Evolutionary conservation across 2,329 filamentous ascomycete species (phyloP).

Genomic region (Rhexocercosporidium sp.): DNA sequence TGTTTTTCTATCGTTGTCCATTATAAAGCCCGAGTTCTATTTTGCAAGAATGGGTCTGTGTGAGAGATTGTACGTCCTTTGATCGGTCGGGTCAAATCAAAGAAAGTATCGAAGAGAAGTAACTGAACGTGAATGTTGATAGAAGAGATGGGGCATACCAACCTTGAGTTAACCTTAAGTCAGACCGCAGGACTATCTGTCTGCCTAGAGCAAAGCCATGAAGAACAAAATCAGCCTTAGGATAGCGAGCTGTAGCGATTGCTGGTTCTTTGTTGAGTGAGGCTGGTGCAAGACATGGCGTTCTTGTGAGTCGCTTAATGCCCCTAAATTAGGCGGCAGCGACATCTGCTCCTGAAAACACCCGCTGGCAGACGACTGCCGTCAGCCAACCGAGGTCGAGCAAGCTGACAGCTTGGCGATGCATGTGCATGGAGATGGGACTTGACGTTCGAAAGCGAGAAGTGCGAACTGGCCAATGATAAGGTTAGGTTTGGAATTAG

Average conservation of each 20-base stretch:
- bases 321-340: neutral
- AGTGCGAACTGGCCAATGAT: conserved; percentile 1
- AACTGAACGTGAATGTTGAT: neutral
- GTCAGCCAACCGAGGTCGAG: conserved; percentile 6
- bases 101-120: neutral
- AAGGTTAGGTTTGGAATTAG: neutral
- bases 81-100: neutral
- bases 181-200: neutral
- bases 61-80: too few relatives aligned
- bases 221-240: neutral
- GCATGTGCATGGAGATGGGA: neutral
- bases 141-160: neutral
- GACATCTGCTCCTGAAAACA: neutral
- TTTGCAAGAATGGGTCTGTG: too few relatives aligned
- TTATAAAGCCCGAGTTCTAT: neutral
- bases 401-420: neutral
- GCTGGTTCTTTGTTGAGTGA: conserved; percentile 1
- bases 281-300: conserved; percentile 8
- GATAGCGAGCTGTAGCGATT: too few relatives aligned
- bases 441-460: neutral
- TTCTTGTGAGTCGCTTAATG: neutral
- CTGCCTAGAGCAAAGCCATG: conserved; percentile 2
- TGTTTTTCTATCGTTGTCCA: neutral
- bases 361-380: neutral
- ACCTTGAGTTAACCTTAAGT: neutral